Base-by-base conservation (phyloP, 495 filamentous ascomycete genomes). In the Paragyromitra xinjiangensis region DNA sequence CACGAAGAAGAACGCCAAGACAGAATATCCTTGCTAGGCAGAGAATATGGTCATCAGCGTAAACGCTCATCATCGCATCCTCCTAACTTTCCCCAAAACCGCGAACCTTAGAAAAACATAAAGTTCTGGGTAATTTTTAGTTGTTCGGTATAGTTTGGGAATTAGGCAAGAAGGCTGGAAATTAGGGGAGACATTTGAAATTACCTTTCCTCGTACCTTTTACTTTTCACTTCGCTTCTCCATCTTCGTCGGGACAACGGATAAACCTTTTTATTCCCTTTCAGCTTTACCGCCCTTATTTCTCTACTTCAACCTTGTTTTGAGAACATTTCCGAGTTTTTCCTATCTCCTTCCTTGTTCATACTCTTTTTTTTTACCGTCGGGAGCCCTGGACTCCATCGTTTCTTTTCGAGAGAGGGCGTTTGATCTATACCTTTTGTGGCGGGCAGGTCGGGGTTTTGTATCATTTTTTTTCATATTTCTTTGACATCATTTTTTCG, bases 1-100 rank as follows among this genome's bases (percentile, higher is more conserved):
- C 61, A 81, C 19, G 78, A 72, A 53, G 73, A 78, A 71, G 81
- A 80, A 50, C 55, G 55, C 42, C 77, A 63, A 64, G 75, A 75
- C 39, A 78, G 80, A 58, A 67, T 81, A 66, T 64, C 80, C 53
- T 44, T 82, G 37, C 44, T 70, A 26, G 77, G 77, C 8, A 68
- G 81, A 64, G 81, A 73, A 24, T 73, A 76, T 48, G 78, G 67
- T n/a, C 81, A 83, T 58, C 81, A 82, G 45, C 79, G 81, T 59
- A 83, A 83, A 66, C 78, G 81, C 62, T 81, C 78, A 63, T 81
- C 78, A 51, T 81, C 78, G 22, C 81, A 83, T 71, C 81, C 81
- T n/a, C 81, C 81, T 12, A 82, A 71, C 73, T 82, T 82, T 77
- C 77, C 77, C 53, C 77, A 82, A 61, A 79, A 75, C 39, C 74